Evolutionary conservation across 495 filamentous ascomycete genomes (phyloP), one percentile per base, ranked within the genome.

Genomic region (Xylaria acuta): DNA sequence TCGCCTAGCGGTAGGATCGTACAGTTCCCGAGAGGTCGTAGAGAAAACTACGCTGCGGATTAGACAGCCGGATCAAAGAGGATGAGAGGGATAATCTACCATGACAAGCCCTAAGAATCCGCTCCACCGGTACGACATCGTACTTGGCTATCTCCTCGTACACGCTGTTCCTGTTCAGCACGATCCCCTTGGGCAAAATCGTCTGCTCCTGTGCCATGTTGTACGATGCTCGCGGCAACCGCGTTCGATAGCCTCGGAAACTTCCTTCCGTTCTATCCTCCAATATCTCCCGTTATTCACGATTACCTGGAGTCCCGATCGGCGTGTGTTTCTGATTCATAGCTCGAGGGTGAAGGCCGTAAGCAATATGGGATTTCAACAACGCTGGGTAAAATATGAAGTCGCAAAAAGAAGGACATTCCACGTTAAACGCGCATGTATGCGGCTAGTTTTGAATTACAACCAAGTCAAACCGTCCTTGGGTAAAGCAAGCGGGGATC

Each of bases 1-100:
- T 32, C 86, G 85, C 49, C 82, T 81, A 1, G 86, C 85, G 18
- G 83, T 87, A 43, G 86, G 86, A 75, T 88, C 86, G 63, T 82
- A 75, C 45, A 87, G 79, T 68, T 81, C 79, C 64, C 84, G 80
- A 25, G 83, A 84, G 1, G 84, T 87, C 12, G 85, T 87, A 3
- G 85, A 84, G 68, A 87, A 88, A 30, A 84, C 86, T 88, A 73
- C 20, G 43, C 65, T 12, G n/a, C 6, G 25, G 36, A 67, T 76
- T 62, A 80, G 75, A 67, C 27, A 11, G 63, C 34, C 41, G 12
- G 5, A 27, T 54, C 54, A 67, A 25, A 41, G 40, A 65, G 22
- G 25, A 34, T n/a, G 60, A 32, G 43, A 38, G 36, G 38, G 32
- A 38, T 66, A 5, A 74, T 59, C 47, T 86, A 88, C 86, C 85